phyloP scores from a whole-genome alignment of 805 yeast species.

The Candida hispaniensis region DNA sequence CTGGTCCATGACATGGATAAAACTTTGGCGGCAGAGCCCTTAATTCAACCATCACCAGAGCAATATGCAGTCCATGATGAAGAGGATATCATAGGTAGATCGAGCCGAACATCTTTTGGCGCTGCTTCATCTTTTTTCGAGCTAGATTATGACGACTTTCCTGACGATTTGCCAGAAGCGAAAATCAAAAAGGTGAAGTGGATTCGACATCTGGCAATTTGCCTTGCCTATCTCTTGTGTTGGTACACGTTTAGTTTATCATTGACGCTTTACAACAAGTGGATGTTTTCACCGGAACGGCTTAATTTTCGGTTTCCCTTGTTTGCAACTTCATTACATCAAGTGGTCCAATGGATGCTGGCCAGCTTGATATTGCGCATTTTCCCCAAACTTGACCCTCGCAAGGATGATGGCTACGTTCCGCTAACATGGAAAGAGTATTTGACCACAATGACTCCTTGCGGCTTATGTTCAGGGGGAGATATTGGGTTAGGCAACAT shows the following conservation, averaged over 20 bases:
- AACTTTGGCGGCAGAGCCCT: no score
- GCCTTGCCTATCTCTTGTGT: slow-evolving; percentile 17
- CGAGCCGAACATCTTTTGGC: no score
- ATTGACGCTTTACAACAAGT: slow-evolving; percentile 61
- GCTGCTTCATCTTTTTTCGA: no score
- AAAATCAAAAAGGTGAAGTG: slow-evolving; percentile 10
- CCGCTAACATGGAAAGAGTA: slow-evolving; percentile 23
- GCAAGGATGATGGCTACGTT: slow-evolving; percentile 18
- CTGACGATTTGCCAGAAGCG: no score
- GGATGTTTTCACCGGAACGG: slow-evolving; percentile 83
- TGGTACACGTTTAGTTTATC: slow-evolving; percentile 33
- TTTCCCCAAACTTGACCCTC: slow-evolving; percentile 8
- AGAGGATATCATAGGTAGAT: no score
- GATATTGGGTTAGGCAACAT: slow-evolving; percentile 91
- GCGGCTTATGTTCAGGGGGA: slow-evolving; percentile 79
- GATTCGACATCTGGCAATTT: slow-evolving; percentile 10
- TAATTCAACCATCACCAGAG: no score
- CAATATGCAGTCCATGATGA: no score
- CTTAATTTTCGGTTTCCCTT: slow-evolving; percentile 76
- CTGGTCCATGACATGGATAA: no score
- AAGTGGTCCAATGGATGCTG: slow-evolving; percentile 50
- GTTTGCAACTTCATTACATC: slow-evolving; percentile 76
- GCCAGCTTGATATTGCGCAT: slow-evolving; percentile 28
- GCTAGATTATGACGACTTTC: no score
- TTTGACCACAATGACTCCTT: slow-evolving; percentile 55